Conservation (phyloP, 139 green algal genomes). For the Chloropicon primus region DNA sequence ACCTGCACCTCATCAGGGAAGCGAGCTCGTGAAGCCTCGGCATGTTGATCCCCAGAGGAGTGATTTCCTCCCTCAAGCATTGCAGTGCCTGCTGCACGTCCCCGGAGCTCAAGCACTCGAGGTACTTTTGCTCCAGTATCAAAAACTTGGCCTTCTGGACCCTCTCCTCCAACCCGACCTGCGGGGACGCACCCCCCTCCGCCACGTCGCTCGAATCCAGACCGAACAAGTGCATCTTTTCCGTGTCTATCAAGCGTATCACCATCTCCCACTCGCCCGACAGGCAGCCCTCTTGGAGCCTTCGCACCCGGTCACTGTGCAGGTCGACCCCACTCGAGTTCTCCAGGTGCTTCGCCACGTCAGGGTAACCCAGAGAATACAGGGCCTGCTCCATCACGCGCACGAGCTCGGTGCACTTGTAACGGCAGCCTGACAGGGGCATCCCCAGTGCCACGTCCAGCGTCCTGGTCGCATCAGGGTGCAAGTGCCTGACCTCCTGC, state of each 20-base stretch:
- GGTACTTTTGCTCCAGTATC: constrained; percentile 48
- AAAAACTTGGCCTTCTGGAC: constrained; percentile 30
- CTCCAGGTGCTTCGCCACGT: neutral
- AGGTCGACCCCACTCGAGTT: neutral
- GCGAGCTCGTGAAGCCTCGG: constrained; percentile 36
- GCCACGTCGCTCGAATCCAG: no score
- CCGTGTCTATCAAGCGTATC: neutral
- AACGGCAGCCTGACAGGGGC: neutral
- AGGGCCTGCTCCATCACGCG: neutral
- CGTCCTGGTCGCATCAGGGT: neutral
- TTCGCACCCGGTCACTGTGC: neutral
- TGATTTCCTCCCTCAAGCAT: constrained; percentile 26
- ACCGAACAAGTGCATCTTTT: neutral
- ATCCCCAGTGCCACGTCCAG: neutral
- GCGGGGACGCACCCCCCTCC: neutral
- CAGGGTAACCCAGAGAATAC: neutral
- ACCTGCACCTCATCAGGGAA: neutral
- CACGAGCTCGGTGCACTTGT: neutral
- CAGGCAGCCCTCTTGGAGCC: neutral
- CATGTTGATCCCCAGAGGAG: constrained; percentile 28
- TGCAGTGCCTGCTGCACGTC: constrained; percentile 22
- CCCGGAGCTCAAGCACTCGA: constrained; percentile 31
- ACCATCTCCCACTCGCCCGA: neutral
- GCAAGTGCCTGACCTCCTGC: neutral
- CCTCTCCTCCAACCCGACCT: neutral